Base-by-base conservation (phyloP, 768 basidiomycete species). In the Panaeolus papilionaceus region DNA sequence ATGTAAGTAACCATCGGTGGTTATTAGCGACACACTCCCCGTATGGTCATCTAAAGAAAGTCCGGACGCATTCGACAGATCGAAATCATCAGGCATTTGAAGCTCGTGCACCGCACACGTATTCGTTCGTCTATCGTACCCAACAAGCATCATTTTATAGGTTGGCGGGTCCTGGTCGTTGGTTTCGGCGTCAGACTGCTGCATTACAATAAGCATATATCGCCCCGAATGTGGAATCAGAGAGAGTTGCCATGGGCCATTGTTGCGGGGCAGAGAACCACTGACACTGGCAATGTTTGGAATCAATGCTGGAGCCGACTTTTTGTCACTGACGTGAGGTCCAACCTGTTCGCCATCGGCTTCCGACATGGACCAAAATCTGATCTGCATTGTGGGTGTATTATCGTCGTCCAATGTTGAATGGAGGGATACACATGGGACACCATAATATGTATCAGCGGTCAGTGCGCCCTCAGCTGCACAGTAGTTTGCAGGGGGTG, bases 21-120 rank as follows among this genome's bases (percentile, higher is more conserved):
- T 69, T 44, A 74, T 65, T 39, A 77, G 26, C 16, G 72, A 71
- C 37, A 78, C 63, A 20, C 72, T 70, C 5, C 77, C 77, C 37
- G 67, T 44, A 64, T 76, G 71, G 49, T 78, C 77, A 61, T 78
- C 77, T 33, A 77, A 61, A 38, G 69, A 71, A 11, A 78, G 65
- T 20, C 75, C 74, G 49, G 70, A 66, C 11, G 74, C 65, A 40
- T 54, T 39, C 23, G 66, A 61, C 37, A 73, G 47, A 45, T 72
- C 66, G 9, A 78, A 64, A 58, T 61, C 61, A 0, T 66, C 37
- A 2, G 77, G 76, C 6, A 75, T 39, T 33, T 70, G 68, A 61
- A 78, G 64, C 26, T 65, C 61, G 63, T 74, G 72, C 51, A 68
- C 67, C 16, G 68, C 64, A 12, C 58, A 64, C 23, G 16, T 49